Percentiles rank a stretch among this genome's conserved stretches.
These are phyloP conservation scores for Schizophyllum amplum DNA, from an alignment of 1,284 basidiomycete species.

Conservation along the genomic window DNA sequence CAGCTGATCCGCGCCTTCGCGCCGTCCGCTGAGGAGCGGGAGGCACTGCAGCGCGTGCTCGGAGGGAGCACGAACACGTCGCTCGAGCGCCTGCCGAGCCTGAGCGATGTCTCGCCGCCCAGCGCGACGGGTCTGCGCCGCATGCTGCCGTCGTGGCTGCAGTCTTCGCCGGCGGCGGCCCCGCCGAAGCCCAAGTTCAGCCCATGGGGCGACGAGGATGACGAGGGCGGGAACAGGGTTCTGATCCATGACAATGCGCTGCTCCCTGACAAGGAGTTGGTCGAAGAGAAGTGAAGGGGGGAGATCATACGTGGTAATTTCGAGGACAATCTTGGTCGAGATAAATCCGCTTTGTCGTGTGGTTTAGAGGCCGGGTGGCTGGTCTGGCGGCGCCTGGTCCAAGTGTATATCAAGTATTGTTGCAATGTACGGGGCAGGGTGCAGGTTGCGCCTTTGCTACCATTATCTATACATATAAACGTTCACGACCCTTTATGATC, in stretches of 20 bases:
- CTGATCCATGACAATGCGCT: conserved; percentile 2
- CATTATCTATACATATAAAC: too few species aligned
- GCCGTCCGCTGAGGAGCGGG: conserved; percentile 74
- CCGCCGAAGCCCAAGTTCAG: conserved; percentile 50
- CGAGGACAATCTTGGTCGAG: too few species aligned
- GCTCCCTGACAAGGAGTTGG: conserved; percentile 1
- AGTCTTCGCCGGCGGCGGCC: conserved; percentile 37
- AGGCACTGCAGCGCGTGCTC: conserved; percentile 63
- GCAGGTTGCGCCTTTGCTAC: too few species aligned
- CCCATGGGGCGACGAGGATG: conserved; percentile 59
- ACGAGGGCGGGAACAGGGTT: conserved; percentile 4
- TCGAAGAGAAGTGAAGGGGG: conserved; percentile 7
- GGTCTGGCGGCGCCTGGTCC: too few species aligned
- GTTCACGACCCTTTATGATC: too few species aligned
- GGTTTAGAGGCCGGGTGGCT: too few species aligned
- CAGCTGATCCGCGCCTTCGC: conserved; percentile 70
- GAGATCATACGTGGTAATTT: conserved; percentile 7
- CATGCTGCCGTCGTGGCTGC: conserved; percentile 45
- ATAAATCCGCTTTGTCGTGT: too few species aligned
- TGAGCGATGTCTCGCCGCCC: conserved; percentile 52
- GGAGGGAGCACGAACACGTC: conserved; percentile 62
- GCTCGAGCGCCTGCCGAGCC: conserved; percentile 64
- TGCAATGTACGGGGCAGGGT: too few species aligned
- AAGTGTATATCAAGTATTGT: too few species aligned
- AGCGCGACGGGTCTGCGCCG: not conserved